Conservation (phyloP, 2,329 filamentous ascomycete species). For the Thielaviopsis musarum region DNA sequence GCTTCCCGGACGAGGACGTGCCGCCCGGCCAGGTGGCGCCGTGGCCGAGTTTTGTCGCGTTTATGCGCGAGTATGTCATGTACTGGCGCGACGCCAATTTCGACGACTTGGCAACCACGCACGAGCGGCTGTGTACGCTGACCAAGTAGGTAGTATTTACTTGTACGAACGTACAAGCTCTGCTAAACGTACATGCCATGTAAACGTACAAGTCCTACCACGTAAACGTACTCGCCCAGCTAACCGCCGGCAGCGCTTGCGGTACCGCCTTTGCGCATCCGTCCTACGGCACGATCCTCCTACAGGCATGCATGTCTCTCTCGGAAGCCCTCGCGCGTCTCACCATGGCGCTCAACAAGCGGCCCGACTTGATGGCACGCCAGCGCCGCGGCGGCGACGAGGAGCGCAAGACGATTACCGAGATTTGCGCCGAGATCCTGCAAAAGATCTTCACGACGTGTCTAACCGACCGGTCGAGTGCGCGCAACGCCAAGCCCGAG, state of each 20-base stretch:
- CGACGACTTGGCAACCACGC: conserved; percentile 56
- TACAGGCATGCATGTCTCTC: conserved; percentile 69
- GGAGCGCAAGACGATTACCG: conserved; percentile 62
- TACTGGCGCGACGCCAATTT: conserved; percentile 72
- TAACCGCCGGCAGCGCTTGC: conserved; percentile 43
- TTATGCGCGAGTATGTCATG: conserved; percentile 64
- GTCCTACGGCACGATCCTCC: conserved; percentile 62
- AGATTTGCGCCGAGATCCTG: conserved; percentile 75
- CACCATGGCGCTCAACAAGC: conserved; percentile 68
- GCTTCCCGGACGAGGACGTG: conserved; percentile 43
- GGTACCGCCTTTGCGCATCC: conserved; percentile 68
- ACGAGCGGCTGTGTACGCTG: conserved; percentile 55
- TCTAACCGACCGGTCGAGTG: conserved; percentile 60
- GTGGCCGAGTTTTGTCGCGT: conserved; percentile 63
- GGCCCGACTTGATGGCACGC: conserved; percentile 51
- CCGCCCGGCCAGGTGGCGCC: conserved; percentile 42
- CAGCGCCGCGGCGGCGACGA: conserved; percentile 33
- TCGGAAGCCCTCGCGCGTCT: conserved; percentile 66
- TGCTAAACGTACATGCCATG: too few species aligned
- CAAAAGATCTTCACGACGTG: conserved; percentile 86
- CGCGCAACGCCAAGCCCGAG: conserved; percentile 50
- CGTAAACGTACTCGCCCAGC: not conserved
- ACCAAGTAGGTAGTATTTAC: conserved; percentile 43
- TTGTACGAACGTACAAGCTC: too few species aligned
- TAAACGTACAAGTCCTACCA: too few species aligned